Evolutionary conservation across 805 yeast species (phyloP).

Genomic region (Saccharomycopsis fodiens): DNA sequence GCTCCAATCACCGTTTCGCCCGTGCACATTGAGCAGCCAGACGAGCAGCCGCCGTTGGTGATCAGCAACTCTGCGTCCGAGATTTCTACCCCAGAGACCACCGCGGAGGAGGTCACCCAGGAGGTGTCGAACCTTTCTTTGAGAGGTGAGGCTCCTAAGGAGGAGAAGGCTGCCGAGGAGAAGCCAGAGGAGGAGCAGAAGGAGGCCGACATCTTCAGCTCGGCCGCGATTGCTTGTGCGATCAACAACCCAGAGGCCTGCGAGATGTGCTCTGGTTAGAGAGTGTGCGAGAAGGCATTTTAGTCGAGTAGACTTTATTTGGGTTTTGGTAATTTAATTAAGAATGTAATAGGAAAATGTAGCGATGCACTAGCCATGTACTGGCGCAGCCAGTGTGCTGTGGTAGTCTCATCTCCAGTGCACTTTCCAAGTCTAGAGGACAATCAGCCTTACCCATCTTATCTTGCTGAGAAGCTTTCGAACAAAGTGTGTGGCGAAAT

Average conservation of each 20-base stretch:
- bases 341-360: too few relatives aligned
- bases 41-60: background rate
- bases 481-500: too few relatives aligned
- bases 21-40: slow-evolving; percentile 19
- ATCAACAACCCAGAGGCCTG: slow-evolving; percentile 96
- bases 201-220: slow-evolving; percentile 81
- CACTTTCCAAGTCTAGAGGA: too few relatives aligned
- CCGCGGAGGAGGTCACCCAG: slow-evolving; percentile 3
- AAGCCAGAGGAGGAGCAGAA: slow-evolving; percentile 28
- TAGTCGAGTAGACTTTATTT: too few relatives aligned
- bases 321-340: too few relatives aligned
- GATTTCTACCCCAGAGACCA: slow-evolving; percentile 11
- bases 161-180: slow-evolving; percentile 34
- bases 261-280: slow-evolving; percentile 95
- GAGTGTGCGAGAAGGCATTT: too few relatives aligned
- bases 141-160: slow-evolving; percentile 25
- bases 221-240: slow-evolving; percentile 93
- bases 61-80: slow-evolving; percentile 3
- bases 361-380: too few relatives aligned
- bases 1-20: slow-evolving; percentile 16
- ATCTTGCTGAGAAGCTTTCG: too few relatives aligned
- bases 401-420: too few relatives aligned
- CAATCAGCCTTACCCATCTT: too few relatives aligned
- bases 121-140: slow-evolving; percentile 15
- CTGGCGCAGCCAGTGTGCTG: too few relatives aligned